Evolutionary conservation across 148 eudicot species (phyloP), one percentile per base, ranked within the genome.

Genomic region (Spergularia marina): DNA sequence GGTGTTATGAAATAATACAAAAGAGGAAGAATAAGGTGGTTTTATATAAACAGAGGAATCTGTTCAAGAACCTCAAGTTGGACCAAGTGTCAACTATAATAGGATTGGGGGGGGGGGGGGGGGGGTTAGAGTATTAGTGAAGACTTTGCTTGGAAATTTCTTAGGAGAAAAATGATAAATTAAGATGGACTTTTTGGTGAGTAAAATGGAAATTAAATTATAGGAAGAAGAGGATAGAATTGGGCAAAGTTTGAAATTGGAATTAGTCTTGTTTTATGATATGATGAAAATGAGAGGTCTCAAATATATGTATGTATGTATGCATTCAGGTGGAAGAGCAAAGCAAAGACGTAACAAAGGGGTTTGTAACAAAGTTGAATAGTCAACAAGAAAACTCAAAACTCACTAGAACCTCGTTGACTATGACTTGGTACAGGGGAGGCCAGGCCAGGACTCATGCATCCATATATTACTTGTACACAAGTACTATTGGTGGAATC

Each of bases 221-320:
- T 0, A 63, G 17, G 62, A 21, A 16, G 53, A 4, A 53, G 20
- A 7, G 54, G 17, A 14, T 16, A 23, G 6, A 73, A 30, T 44
- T 63, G 23, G 54, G 44, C 13, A 18, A 73, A 18, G 72, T 44
- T 73, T 56, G 54, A 68, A 76, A 61, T 17, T 76, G 23, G 75
- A 73, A 83, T 71, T 40, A 71, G 80, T 75, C 79, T 63, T 57
- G 16, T 13, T 7, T 21, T 70, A 58, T 51, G 74, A 75, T 73
- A 16, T 52, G 61, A 66, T 40, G 54, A 51, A 55, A 34, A 54
- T 41, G 17, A 25, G 65, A 70, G 41, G 54, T 47, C 36, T 30
- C 58, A 52, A 51, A 12, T 12, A 21, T 49, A 30, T 12, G 12
- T 25, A 25, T 52, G 15, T 7, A 36, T 34, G 40, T 25, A 59